Conservation (phyloP, 2,329 filamentous ascomycete species). For the Coleophoma eucalyptorum region DNA sequence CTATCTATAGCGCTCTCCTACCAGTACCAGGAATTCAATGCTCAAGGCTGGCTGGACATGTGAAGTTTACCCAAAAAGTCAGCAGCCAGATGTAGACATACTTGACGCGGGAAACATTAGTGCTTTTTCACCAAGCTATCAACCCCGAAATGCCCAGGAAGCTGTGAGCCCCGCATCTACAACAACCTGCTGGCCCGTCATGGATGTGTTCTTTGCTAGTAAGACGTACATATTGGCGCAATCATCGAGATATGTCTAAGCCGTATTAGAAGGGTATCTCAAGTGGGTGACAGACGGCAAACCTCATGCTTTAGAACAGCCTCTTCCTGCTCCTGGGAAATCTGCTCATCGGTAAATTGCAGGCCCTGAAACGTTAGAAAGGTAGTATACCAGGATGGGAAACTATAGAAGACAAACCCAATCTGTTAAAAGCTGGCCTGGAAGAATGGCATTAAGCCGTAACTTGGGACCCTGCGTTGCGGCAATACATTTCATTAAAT, state of each 20-base stretch:
- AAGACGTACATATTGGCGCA: constrained; percentile 34
- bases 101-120: no score
- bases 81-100: no score
- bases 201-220: constrained; percentile 38
- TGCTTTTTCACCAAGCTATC: neutral
- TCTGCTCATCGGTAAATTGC: neutral
- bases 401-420: constrained; percentile 36
- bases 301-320: neutral
- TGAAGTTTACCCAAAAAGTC: no score
- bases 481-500: constrained; percentile 57
- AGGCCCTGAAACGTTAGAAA: neutral
- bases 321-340: neutral
- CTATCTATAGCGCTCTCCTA: no score
- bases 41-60: no score
- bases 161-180: neutral
- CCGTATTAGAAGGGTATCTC: neutral
- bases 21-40: no score
- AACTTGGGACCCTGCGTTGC: constrained; percentile 54
- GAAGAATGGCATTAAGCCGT: constrained; percentile 54
- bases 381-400: neutral
- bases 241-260: constrained; percentile 37
- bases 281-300: neutral
- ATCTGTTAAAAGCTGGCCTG: constrained; percentile 57
- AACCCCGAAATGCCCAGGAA: neutral
- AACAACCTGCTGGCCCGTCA: constrained; percentile 37